Percentiles rank a stretch among this genome's conserved stretches.
Evolutionary conservation across 169 alveolate genomes (phyloP).

Genomic region (Blepharisma undulans): DNA sequence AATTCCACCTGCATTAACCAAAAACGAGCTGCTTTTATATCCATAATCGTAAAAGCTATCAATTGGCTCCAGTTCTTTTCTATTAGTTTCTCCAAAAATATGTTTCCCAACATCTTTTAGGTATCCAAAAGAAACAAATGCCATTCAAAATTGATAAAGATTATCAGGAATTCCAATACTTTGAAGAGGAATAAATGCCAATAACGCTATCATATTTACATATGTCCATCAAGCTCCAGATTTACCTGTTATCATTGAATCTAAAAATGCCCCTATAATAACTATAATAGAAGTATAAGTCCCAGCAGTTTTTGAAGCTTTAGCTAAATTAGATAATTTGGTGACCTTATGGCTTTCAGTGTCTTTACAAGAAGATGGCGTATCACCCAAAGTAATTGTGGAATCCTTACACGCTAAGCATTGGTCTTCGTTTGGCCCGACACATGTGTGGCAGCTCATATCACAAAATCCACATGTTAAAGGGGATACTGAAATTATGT

Average conservation of each 20-base stretch:
- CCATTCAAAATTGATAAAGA: not conserved
- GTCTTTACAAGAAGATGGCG: not conserved
- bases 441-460: not conserved
- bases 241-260: not conserved
- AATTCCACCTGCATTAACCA: not conserved
- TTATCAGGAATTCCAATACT: not conserved
- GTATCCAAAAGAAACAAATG: not conserved
- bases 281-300: not conserved
- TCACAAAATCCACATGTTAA: not conserved
- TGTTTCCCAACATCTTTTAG: not conserved
- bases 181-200: not conserved
- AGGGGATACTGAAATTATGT: not conserved
- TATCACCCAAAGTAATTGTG: not conserved
- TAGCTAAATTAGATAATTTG: not conserved
- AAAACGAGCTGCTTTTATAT: not conserved
- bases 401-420: not conserved
- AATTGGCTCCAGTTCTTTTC: not conserved
- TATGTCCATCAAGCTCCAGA: not conserved
- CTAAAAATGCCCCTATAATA: not conserved
- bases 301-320: not conserved
- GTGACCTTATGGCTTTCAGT: not conserved
- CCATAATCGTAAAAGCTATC: not conserved
- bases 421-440: not conserved
- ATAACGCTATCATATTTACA: not conserved
- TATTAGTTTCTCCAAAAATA: not conserved